phyloP scores from a whole-genome alignment of 305 asterid species.

The Monarda citriodora region DNA sequence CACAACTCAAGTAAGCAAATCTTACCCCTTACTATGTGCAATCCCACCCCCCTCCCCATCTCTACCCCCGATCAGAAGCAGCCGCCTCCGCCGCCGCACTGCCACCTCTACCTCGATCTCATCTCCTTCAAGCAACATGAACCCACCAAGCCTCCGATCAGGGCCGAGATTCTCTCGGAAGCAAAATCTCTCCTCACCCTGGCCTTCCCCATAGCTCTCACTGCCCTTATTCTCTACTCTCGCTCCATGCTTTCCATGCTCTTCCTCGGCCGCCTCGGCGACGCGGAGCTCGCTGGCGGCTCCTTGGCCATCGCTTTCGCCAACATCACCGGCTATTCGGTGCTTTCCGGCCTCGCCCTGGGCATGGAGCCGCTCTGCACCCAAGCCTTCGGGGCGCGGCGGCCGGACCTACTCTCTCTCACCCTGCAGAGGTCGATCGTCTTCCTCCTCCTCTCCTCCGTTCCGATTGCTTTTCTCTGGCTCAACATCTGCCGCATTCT shows the following conservation, averaged over 20 bases:
- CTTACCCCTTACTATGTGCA: conserved; percentile 46
- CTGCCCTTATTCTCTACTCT: conserved; percentile 66
- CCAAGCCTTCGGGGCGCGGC: conserved; percentile 82
- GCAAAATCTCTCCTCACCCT: conserved; percentile 48
- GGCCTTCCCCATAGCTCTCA: conserved; percentile 75
- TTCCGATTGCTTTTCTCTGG: conserved; percentile 72
- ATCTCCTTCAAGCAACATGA: conserved; percentile 30
- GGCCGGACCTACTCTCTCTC: conserved; percentile 59
- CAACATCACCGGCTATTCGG: conserved; percentile 77
- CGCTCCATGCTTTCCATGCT: conserved; percentile 82
- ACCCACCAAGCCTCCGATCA: conserved; percentile 18
- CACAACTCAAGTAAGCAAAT: conserved; percentile 1
- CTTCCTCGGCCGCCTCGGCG: conserved; percentile 76
- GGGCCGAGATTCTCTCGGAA: conserved; percentile 37
- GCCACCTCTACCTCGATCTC: conserved; percentile 46
- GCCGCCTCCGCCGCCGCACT: conserved; percentile 28
- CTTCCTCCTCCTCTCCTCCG: conserved; percentile 54
- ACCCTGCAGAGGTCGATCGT: conserved; percentile 64
- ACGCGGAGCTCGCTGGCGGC: conserved; percentile 72
- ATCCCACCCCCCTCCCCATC: conserved; percentile 40
- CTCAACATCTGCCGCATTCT: conserved; percentile 58
- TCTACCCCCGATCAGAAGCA: conserved; percentile 24
- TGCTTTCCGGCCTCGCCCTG: conserved; percentile 69
- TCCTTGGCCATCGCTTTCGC: conserved; percentile 86
- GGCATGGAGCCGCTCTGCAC: conserved; percentile 95